Evolutionary conservation across 1,139 yeast species (phyloP).

Genomic region (Saccharomyces hybrid): DNA sequence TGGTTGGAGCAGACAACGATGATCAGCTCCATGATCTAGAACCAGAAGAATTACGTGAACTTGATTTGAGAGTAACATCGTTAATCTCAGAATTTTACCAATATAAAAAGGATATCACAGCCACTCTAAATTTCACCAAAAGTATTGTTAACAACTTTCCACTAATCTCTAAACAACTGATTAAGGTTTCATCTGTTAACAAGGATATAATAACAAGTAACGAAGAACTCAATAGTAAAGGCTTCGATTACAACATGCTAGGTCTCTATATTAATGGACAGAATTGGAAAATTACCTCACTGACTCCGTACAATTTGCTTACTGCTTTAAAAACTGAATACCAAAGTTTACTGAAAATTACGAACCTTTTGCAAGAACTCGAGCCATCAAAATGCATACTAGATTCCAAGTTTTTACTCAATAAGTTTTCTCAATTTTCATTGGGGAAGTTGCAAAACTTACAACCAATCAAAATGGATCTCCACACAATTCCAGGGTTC

Average conservation of each 20-base stretch:
- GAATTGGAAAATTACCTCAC: slow-evolving; percentile 28
- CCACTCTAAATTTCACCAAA: slow-evolving; percentile 35
- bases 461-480: slow-evolving; percentile 30
- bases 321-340: slow-evolving; percentile 18
- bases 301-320: slow-evolving; percentile 19
- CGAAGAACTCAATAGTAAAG: slow-evolving; percentile 12
- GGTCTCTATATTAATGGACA: slow-evolving; percentile 64
- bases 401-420: slow-evolving; percentile 12
- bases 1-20: slow-evolving; percentile 12
- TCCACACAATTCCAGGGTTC: slow-evolving; percentile 26
- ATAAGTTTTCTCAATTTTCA: slow-evolving; percentile 19
- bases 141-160: slow-evolving; percentile 46
- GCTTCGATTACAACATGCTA: slow-evolving; percentile 27
- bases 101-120: slow-evolving; percentile 17
- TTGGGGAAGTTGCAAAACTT: slow-evolving; percentile 17
- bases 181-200: slow-evolving; percentile 11
- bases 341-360: slow-evolving; percentile 5
- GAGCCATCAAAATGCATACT: background rate
- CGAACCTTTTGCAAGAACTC: slow-evolving; percentile 4
- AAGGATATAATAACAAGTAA: slow-evolving; percentile 10
- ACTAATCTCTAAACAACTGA: slow-evolving; percentile 33
- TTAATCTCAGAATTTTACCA: slow-evolving; percentile 34
- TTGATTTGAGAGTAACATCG: slow-evolving; percentile 45
- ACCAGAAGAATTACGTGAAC: slow-evolving; percentile 31
- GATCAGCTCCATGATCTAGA: slow-evolving; percentile 34